A percentile compares a stretch with the other conserved stretches of the same genome.
These are phyloP conservation scores for Chondrostereum purpureum DNA, from an alignment of 1,284 basidiomycete genomes.

Conservation along the genomic window DNA sequence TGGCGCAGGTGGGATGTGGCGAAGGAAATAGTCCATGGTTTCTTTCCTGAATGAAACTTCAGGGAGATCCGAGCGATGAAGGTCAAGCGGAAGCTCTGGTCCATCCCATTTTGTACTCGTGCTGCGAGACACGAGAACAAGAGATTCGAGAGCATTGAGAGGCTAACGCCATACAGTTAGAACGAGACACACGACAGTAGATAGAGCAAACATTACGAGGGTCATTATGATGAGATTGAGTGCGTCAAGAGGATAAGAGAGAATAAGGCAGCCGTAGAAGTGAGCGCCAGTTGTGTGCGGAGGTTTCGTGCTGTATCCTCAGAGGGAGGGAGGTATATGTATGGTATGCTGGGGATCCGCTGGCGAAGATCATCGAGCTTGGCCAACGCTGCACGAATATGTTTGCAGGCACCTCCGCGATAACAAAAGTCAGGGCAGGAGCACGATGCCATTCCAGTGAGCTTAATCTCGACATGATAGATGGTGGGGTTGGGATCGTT, in stretches of 20 bases:
- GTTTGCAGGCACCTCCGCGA: conserved; percentile 25
- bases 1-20: neutral
- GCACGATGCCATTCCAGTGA: conserved; percentile 12
- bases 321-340: no score
- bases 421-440: conserved; percentile 21
- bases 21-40: neutral
- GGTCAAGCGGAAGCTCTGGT: neutral
- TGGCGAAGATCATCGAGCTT: no score
- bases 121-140: neutral
- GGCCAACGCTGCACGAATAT: conserved; percentile 17
- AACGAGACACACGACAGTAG: no score
- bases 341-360: no score
- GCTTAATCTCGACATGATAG: neutral
- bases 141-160: neutral
- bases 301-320: no score
- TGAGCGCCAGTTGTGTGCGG: no score
- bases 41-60: neutral
- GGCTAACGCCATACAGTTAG: no score
- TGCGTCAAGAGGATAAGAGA: no score
- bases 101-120: neutral
- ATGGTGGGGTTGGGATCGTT: neutral
- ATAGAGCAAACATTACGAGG: no score
- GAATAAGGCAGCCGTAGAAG: no score
- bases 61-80: neutral
- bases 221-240: no score